Evolutionary conservation across 441 rosid genomes (phyloP).

Genomic region (Sinapis alba): DNA sequence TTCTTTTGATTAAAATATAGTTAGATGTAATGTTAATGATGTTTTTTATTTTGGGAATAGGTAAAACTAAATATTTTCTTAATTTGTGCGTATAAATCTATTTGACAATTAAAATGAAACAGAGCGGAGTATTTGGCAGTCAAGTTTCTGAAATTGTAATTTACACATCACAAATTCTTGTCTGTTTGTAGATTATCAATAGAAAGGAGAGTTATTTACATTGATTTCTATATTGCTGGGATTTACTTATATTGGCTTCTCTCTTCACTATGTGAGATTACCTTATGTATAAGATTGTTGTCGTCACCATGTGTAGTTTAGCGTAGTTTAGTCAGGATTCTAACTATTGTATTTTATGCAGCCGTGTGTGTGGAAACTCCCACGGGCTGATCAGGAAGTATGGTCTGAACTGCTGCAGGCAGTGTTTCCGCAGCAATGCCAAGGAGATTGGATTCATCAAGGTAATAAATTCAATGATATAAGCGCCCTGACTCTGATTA

Average conservation of each 20-base stretch:
- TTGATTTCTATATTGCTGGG: not conserved
- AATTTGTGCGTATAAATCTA: no score
- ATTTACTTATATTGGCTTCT: not conserved
- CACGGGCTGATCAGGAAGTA: constrained; percentile 75
- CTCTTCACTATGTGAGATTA: not conserved
- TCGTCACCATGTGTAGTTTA: not conserved
- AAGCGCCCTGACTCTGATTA: not conserved
- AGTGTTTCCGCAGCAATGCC: constrained; percentile 83
- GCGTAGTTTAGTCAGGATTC: not conserved
- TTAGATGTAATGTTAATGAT: no score
- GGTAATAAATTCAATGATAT: constrained; percentile 36
- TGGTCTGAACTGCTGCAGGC: constrained; percentile 80
- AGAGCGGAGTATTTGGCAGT: not conserved
- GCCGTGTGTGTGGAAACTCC: constrained; percentile 82
- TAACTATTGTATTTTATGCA: not conserved
- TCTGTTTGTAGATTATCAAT: not conserved
- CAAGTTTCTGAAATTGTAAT: not conserved
- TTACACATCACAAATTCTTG: not conserved
- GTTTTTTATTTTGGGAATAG: no score
- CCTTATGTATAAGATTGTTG: not conserved
- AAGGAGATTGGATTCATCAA: constrained; percentile 80
- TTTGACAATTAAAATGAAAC: no score
- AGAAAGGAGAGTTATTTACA: not conserved
- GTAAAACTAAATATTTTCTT: no score
- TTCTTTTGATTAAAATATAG: no score